Base-by-base conservation (phyloP, 148 eudicot species). In the Chenopodium formosanum region DNA sequence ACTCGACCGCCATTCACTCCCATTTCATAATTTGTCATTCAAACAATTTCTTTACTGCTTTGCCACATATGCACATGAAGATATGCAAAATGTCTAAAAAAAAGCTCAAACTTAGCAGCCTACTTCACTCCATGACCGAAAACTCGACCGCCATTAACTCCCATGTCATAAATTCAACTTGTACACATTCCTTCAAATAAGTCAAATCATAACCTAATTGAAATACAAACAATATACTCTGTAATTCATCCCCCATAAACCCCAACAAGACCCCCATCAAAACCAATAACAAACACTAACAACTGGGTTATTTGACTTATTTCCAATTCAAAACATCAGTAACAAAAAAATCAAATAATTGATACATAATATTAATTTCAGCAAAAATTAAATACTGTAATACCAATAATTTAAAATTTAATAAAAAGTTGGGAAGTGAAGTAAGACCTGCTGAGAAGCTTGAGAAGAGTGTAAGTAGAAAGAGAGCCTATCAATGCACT, bases 401-500 rank as follows among this genome's bases (percentile, higher is more conserved):
- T 2, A 22, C 29, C 31, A 44, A 78, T 31, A 40, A 19, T 5
- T 11, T 29, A 20, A 3, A 32, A 17, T 16, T 58, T 14, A 31
- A 6, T 9, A 31, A 70, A 76, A 74, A 25, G 4, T 37, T 16
- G 14, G 48, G 29, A 46, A 78, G 46, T 31, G 4, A 76, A 22
- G 0, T 50, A 53, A n/a, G n/a, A 89, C 95, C 97, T 88, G 85
- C 84, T 76, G 22, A 90, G 89, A 83, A 92, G 91, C 73, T 88
- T 93, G 82, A 89, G 87, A 76, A 93, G 86, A 70, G 94, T 86
- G 72, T 92, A 2, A 48, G 97, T 93, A 64, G 99, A 88, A 50
- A 89, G 69, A 48, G 99, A 93, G 82, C 99, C 99, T 47, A 95
- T 46, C 6, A 93, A 74, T 84, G 94, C 93, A 83, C 99, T 97